These are phyloP conservation scores for Fonsecaea erecta DNA, from an alignment of 2,329 filamentous ascomycete species.

Conservation along the genomic window DNA sequence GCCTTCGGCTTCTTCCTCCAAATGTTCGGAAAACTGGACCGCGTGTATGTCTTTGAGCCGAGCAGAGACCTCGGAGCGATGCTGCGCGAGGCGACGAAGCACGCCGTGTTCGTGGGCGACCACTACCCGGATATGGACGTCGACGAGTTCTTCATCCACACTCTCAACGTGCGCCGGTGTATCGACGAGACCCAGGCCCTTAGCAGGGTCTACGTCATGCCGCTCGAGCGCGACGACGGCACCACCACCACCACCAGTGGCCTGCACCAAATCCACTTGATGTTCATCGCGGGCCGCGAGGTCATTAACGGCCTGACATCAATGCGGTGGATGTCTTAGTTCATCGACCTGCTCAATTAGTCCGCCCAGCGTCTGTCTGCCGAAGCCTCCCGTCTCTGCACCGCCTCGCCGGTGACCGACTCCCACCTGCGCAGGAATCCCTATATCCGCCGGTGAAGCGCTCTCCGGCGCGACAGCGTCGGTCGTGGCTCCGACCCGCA, in stretches of 20 bases:
- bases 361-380: slow-evolving; percentile 6
- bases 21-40: no score
- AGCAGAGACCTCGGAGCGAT: slow-evolving; percentile 7
- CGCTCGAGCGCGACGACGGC: slow-evolving; percentile 9
- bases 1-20: no score
- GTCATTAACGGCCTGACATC: slow-evolving; percentile 35
- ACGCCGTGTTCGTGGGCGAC: slow-evolving; percentile 29
- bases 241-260: no score
- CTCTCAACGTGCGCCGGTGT: slow-evolving; percentile 32
- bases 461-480: slow-evolving; percentile 27
- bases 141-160: slow-evolving; percentile 34
- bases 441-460: slow-evolving; percentile 31
- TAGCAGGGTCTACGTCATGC: slow-evolving; percentile 33
- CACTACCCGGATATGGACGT: slow-evolving; percentile 19
- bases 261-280: slow-evolving; percentile 19
- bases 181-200: slow-evolving; percentile 25
- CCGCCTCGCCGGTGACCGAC: slow-evolving; percentile 7
- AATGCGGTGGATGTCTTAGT: slow-evolving; percentile 31
- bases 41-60: slow-evolving; percentile 32
- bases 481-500: slow-evolving; percentile 33
- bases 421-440: slow-evolving; percentile 36
- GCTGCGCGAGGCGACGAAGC: slow-evolving; percentile 18
- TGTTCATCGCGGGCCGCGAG: slow-evolving; percentile 32
- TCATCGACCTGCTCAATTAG: slow-evolving; percentile 33
- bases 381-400: slow-evolving; percentile 16